Conservation (phyloP, 1,284 basidiomycete genomes). For the Vanrija pseudolonga region DNA sequence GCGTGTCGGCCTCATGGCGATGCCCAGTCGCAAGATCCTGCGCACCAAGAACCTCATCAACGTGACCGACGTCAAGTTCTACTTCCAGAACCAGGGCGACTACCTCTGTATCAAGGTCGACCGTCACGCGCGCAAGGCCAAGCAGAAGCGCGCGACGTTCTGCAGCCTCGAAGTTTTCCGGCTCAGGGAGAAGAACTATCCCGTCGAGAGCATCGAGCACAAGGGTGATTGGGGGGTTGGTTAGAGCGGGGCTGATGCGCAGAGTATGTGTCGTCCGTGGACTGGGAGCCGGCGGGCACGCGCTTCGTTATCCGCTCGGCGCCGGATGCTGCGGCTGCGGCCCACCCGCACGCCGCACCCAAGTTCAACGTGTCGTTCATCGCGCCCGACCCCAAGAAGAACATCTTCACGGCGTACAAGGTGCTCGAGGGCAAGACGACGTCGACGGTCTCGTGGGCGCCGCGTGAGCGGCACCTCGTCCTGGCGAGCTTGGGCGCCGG, state of each 20-base stretch:
- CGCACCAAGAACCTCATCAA: constrained; percentile 98
- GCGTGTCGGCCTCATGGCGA: constrained; percentile 84
- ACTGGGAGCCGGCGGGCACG: constrained; percentile 96
- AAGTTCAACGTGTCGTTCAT: constrained; percentile 98
- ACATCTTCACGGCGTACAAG: constrained; percentile 87
- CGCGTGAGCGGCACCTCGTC: constrained; percentile 91
- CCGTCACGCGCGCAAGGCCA: constrained; percentile 73
- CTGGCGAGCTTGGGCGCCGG: constrained; percentile 92
- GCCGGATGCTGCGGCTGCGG: constrained; percentile 86
- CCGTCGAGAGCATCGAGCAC: constrained; percentile 95
- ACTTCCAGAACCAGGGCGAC: constrained; percentile 99
- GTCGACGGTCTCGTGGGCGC: constrained; percentile 97
- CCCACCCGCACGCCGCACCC: constrained; percentile 82
- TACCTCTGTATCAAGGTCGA: constrained; percentile 99
- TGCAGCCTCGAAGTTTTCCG: constrained; percentile 99
- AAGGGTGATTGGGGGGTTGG: constrained; percentile 56
- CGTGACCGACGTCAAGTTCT: constrained; percentile 96
- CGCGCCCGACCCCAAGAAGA: constrained; percentile 94
- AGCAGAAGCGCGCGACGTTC: constrained; percentile 98
- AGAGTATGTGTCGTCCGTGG: constrained; percentile 93
- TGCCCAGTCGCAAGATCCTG: constrained; percentile 79
- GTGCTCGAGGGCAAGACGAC: constrained; percentile 79
- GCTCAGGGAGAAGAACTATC: constrained; percentile 95
- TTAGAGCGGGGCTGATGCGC: too few relatives aligned
- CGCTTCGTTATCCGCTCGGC: constrained; percentile 95